Base-by-base conservation (phyloP, 106 monocot species). In the Posidonia australis region DNA sequence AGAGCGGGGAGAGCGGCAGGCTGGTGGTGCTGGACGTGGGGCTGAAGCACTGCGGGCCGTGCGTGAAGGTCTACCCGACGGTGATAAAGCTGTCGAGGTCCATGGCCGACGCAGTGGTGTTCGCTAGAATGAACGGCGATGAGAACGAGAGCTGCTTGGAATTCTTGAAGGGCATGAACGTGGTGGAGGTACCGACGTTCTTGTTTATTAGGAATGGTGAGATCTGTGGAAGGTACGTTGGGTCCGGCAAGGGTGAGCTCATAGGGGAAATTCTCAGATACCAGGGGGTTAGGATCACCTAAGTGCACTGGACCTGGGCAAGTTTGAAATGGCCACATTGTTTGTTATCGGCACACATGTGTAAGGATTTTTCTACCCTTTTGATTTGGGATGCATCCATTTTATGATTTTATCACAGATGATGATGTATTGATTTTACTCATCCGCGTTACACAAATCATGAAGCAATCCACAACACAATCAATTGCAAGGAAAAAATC, bases 61-160 rank as follows among this genome's bases (percentile, higher is more conserved):
- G 93, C 76, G 93, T 90, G 32, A 94, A 90, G 86, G 94, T 94
- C 9, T 94, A 94, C 55, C 89, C 86, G 5, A 89, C 84, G 30
- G 94, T 94, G 26, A 18, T 90, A 1, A 84, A 84, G 86, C 73
- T 94, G 71, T 86, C 94, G 32, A 58, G 80, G 31, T 84, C 86
- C 16, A 94, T 90, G 94, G 78, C 62, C 21, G 94, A 84, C 63
- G 47, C 41, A 5, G 86, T 75, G 31, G 84, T 90, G 6, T 90
- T 94, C 46, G 89, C 89, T 11, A 82, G 94, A 70, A 94, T 94
- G 90, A 86, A 94, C 73, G 89, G 94, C 23, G 89, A 90, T 57
- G 89, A 94, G 86, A 94, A 94, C 64, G 89, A 94, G 3, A 94
- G 89, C 68, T 94, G 94, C 84, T 82, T 94, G 94, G 74, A 72